Base-by-base conservation (phyloP, 768 basidiomycete species). In the Tulasnella sp. region DNA sequence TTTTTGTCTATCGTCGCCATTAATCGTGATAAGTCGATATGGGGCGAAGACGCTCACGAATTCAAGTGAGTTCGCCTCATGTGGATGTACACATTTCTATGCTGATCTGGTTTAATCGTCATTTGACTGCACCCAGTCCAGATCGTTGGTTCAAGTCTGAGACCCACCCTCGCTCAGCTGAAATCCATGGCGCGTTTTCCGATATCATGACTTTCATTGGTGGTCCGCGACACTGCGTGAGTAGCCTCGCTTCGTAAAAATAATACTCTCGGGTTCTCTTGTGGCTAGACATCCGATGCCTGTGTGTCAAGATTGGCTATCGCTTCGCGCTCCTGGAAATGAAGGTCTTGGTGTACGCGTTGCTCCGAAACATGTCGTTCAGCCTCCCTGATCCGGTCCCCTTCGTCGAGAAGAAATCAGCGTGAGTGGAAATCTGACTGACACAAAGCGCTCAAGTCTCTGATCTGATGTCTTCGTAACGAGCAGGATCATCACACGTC, bases 351-450 rank as follows among this genome's bases (percentile, higher is more conserved):
- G 59, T 82, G 0, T 82, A 80, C 61, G 73, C 74, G 0, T 73
- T 82, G 3, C 58, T 82, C 4, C 76, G 80, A 1, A 70, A 75
- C 0, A 79, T 81, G 49, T 73, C 76, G 58, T 81, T 79, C 48
- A 74, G 78, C 48, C 74, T 81, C 9, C 78, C 78, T 0, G 80
- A 81, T 4, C 75, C 79, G 0, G 70, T 67, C 0, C 67, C 67
- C 8, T 75, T 80, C 23, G 70, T 83, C 29, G 63, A 61, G 43
- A 17, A 41, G 30, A 53, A 50, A 26, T 1, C 19, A 44, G 26
- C 34, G 60, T 61, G 41, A 23, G 60, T 34, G 2, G 19, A 43
- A 11, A 42, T 44, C 15, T 19, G 9, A n/a, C 9, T 19, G 7
- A 15, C n/a, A 10, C n/a, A 11, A n/a, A 5, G 3, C n/a, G 10